Conservation (phyloP, 2,329 filamentous ascomycete species). For the Xylariales sp. region DNA sequence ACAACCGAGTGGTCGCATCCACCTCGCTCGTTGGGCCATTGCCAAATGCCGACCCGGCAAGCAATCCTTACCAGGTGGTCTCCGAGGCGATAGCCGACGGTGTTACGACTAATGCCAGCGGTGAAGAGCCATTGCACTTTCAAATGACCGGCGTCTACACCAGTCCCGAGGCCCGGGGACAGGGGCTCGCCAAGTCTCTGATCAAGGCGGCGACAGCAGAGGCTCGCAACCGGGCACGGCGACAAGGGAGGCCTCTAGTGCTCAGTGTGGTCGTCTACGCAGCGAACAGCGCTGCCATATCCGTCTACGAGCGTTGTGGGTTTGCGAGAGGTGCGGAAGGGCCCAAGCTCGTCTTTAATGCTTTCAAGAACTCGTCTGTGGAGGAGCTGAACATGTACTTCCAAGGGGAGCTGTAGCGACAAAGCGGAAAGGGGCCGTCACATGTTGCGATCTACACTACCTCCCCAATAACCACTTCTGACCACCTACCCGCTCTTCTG, state of each 20-base stretch:
- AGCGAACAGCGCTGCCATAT: slow-evolving; percentile 49
- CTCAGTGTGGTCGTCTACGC: slow-evolving; percentile 52
- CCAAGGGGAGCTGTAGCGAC: not conserved
- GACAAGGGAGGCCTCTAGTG: slow-evolving; percentile 41
- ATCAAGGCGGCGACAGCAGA: slow-evolving; percentile 47
- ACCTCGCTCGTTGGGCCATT: slow-evolving; percentile 51
- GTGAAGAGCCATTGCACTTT: slow-evolving; percentile 43
- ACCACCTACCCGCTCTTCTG: too few relatives aligned
- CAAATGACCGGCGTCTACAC: slow-evolving; percentile 55
- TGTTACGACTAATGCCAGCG: not conserved
- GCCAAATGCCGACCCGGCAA: slow-evolving; percentile 38
- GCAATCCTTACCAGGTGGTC: slow-evolving; percentile 40
- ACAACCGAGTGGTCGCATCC: slow-evolving; percentile 48
- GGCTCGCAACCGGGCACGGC: slow-evolving; percentile 40
- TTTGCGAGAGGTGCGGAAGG: slow-evolving; percentile 44
- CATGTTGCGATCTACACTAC: not conserved
- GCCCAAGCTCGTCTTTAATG: slow-evolving; percentile 39
- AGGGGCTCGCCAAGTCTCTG: slow-evolving; percentile 51
- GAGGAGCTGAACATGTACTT: slow-evolving; percentile 44
- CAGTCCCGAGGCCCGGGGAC: slow-evolving; percentile 51
- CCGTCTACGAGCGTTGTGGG: slow-evolving; percentile 52
- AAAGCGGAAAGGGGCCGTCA: not conserved
- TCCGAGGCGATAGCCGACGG: slow-evolving; percentile 30
- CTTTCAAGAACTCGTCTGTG: slow-evolving; percentile 36
- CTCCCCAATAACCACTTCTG: too few relatives aligned